Evolutionary conservation across 768 basidiomycete genomes (phyloP).

Genomic region (Psilocybe sp.): DNA sequence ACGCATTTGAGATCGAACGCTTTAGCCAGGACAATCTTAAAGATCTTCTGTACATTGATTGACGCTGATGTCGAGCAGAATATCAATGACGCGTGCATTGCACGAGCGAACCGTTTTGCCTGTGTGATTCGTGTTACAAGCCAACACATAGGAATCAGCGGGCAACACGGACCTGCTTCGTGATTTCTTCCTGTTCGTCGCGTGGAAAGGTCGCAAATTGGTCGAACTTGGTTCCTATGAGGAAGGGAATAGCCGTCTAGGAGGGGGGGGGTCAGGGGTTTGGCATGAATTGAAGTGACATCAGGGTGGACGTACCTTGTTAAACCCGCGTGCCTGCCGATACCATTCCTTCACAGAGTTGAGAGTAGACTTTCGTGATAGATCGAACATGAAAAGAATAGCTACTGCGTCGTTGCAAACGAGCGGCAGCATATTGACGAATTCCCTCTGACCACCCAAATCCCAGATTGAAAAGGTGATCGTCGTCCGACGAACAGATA

Average conservation of each 20-base stretch:
- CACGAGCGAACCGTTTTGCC: slow-evolving; percentile 97
- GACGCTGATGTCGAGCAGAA: slow-evolving; percentile 99
- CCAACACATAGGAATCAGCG: neutral
- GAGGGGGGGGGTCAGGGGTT: neutral
- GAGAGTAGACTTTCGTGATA: slow-evolving; percentile 93
- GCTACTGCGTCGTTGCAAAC: slow-evolving; percentile 99
- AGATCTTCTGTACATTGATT: slow-evolving; percentile 99
- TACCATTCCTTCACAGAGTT: slow-evolving; percentile 99
- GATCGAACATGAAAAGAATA: slow-evolving; percentile 99
- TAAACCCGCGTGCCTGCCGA: slow-evolving; percentile 97
- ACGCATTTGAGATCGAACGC: slow-evolving; percentile 99
- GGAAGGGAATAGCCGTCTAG: slow-evolving; percentile 96
- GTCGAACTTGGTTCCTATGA: slow-evolving; percentile 99
- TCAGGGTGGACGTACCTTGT: slow-evolving; percentile 68
- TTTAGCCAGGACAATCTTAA: slow-evolving; percentile 96
- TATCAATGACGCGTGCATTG: slow-evolving; percentile 99
- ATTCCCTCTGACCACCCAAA: slow-evolving; percentile 94
- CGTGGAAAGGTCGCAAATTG: slow-evolving; percentile 92
- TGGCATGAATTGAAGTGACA: neutral
- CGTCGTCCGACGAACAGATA: slow-evolving; percentile 95
- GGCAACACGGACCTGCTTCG: slow-evolving; percentile 70
- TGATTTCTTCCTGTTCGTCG: slow-evolving; percentile 99
- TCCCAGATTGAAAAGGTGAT: slow-evolving; percentile 99
- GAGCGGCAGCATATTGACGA: slow-evolving; percentile 97
- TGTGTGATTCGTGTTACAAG: slow-evolving; percentile 24